Conservation (phyloP, 2,329 filamentous ascomycete species). For the Xylaria sp. region DNA sequence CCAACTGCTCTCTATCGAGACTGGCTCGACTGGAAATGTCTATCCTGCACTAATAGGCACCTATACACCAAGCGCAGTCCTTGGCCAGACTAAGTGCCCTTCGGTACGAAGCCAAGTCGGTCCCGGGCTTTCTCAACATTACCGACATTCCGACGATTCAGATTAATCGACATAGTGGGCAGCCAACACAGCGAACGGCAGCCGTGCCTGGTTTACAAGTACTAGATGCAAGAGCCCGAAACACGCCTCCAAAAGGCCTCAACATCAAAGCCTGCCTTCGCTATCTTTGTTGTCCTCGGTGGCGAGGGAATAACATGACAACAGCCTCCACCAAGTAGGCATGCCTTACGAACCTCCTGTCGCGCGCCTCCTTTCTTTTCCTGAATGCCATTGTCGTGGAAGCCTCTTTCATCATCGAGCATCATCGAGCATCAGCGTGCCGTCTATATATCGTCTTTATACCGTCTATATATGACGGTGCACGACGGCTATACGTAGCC, state of each 20-base stretch:
- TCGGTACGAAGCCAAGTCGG: too few species aligned
- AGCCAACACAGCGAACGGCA: neutral
- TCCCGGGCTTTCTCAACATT: neutral
- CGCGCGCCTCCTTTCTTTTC: neutral
- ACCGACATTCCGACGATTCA: neutral
- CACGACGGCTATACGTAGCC: too few species aligned
- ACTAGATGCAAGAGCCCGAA: neutral
- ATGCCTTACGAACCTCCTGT: neutral
- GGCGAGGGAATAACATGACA: constrained; percentile 3
- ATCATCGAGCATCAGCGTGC: constrained; percentile 23
- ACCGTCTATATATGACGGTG: too few species aligned
- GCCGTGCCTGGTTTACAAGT: neutral
- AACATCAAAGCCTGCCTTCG: neutral
- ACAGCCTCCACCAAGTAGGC: neutral
- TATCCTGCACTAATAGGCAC: too few species aligned
- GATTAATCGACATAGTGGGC: neutral
- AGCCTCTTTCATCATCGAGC: constrained; percentile 32
- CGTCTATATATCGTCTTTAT: too few species aligned
- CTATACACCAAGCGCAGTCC: too few species aligned
- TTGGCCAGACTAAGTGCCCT: too few species aligned
- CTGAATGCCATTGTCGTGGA: neutral
- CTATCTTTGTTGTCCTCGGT: neutral
- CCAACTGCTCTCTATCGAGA: too few species aligned
- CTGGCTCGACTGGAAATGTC: too few species aligned
- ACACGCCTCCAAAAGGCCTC: neutral